Evolutionary conservation across 73 alveolate species (phyloP).

Genomic region (Paramecium sonneborni): DNA sequence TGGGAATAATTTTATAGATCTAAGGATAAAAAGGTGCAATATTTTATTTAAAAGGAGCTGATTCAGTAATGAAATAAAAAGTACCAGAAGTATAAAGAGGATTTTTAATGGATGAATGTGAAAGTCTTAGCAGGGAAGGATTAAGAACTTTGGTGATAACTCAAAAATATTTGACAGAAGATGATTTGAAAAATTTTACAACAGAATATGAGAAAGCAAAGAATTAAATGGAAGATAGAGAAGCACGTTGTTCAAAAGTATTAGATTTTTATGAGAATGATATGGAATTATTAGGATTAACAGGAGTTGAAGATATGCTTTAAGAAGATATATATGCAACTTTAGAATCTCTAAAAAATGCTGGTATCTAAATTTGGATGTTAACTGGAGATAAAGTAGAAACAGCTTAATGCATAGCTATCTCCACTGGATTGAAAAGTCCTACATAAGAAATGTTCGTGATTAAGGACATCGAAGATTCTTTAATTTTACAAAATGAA

Average conservation of each 20-base stretch:
- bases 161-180: conserved; percentile 77
- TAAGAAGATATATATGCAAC: conserved; percentile 88
- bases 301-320: conserved; percentile 96
- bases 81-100: conserved; percentile 82
- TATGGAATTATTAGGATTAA: conserved; percentile 91
- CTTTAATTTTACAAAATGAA: conserved; percentile 38
- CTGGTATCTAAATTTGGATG: conserved; percentile 94
- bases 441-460: conserved; percentile 60
- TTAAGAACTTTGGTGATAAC: conserved; percentile 90
- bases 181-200: conserved; percentile 77
- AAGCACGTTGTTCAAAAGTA: conserved; percentile 70
- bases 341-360: conserved; percentile 86
- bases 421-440: conserved; percentile 72
- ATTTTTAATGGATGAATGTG: conserved; percentile 85
- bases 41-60: conserved; percentile 97
- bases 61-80: conserved; percentile 91
- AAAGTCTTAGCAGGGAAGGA: conserved; percentile 93
- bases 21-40: conserved; percentile 72
- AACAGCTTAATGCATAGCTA: conserved; percentile 96
- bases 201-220: conserved; percentile 81
- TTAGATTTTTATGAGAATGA: conserved; percentile 82
- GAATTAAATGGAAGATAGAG: conserved; percentile 85
- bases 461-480: conserved; percentile 63
- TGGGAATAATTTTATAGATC: conserved; percentile 90
- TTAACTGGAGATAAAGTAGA: conserved; percentile 96